phyloP scores from a whole-genome alignment of 2,329 filamentous ascomycete genomes.

The Dactylella cylindrospora region DNA sequence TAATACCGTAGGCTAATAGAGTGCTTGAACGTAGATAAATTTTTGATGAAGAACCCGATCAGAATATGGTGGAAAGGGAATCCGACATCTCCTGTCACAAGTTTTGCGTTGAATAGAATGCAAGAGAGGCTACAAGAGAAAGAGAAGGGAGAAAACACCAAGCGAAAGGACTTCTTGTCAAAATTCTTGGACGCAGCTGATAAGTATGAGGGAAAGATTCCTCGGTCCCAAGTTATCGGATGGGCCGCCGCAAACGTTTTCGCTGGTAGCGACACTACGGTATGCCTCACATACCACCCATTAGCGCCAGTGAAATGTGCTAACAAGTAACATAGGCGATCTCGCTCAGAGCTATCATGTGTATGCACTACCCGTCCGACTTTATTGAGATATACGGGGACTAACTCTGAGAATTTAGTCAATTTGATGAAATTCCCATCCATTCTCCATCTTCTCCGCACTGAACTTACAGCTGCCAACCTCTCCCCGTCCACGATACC shows the following conservation, averaged over 20 bases:
- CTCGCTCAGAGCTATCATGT: constrained; percentile 23
- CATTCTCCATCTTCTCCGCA: constrained; percentile 7
- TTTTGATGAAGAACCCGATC: constrained; percentile 31
- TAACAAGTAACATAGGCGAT: constrained; percentile 17
- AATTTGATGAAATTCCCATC: constrained; percentile 13
- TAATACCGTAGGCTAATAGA: not conserved
- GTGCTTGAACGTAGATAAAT: constrained; percentile 9
- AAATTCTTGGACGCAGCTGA: constrained; percentile 30
- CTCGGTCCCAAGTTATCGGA: constrained; percentile 23
- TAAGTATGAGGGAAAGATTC: constrained; percentile 27
- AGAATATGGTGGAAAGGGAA: constrained; percentile 36
- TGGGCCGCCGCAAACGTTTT: constrained; percentile 53
- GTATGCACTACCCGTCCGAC: constrained; percentile 6
- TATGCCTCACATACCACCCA: constrained; percentile 38
- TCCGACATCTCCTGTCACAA: constrained; percentile 20
- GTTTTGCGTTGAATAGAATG: constrained; percentile 37
- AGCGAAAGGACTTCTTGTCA: constrained; percentile 27
- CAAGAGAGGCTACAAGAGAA: constrained; percentile 21
- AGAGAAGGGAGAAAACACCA: constrained; percentile 8
- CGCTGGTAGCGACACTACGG: constrained; percentile 53
- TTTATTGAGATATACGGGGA: no score
- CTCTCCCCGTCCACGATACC: constrained; percentile 4
- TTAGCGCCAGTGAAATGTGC: not conserved
- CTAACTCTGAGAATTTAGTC: no score
- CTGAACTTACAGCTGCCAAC: constrained; percentile 2